Conservation (phyloP, 164 flowering plant genomes). For the Stephania japonica region DNA sequence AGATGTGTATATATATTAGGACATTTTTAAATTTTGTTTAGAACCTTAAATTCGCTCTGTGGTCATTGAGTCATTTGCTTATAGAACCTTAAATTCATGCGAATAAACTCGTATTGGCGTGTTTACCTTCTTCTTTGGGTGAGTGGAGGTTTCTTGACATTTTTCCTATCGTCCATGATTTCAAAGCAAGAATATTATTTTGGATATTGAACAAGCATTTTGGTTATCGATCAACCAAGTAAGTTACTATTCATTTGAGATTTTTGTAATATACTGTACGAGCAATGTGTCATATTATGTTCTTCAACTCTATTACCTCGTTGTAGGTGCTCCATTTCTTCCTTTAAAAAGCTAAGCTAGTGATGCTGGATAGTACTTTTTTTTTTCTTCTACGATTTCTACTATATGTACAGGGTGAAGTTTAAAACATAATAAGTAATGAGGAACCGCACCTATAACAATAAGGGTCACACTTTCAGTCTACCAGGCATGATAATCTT, state of each 20-base stretch:
- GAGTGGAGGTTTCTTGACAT: constrained; percentile 85
- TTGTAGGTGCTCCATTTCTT: background rate
- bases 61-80: no score
- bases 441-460: background rate
- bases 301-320: background rate
- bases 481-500: background rate
- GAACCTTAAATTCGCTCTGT: no score
- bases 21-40: background rate
- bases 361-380: background rate
- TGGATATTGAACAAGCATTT: constrained; percentile 32
- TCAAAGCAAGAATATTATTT: constrained; percentile 57
- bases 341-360: background rate
- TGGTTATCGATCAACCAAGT: constrained; percentile 62
- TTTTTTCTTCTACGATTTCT: background rate
- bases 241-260: constrained; percentile 6
- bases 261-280: constrained; percentile 8
- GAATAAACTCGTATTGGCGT: constrained; percentile 32
- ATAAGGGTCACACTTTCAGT: background rate
- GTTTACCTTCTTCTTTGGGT: constrained; percentile 79
- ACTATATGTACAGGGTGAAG: background rate
- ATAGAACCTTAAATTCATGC: constrained; percentile 2
- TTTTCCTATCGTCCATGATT: constrained; percentile 52
- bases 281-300: background rate
- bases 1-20: background rate
- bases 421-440: background rate